Conservation (phyloP, 2,329 filamentous ascomycete genomes). For the Penicillium italicum region DNA sequence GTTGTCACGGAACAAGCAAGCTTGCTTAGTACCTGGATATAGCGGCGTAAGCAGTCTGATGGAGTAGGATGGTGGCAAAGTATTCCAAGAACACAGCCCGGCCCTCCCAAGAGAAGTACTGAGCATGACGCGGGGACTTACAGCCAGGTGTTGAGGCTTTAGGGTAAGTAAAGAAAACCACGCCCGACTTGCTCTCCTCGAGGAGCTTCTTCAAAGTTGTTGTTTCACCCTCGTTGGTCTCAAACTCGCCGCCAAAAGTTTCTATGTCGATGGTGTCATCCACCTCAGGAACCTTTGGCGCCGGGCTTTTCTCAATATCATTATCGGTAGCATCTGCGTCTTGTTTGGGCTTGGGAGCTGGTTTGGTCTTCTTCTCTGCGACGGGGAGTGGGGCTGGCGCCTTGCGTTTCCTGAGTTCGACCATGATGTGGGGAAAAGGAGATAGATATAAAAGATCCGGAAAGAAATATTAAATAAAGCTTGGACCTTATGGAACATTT, state of each 20-base stretch:
- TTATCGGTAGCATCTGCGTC: constrained; percentile 23
- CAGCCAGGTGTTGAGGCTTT: constrained; percentile 92
- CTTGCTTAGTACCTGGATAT: constrained; percentile 78
- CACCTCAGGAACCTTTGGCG: constrained; percentile 30
- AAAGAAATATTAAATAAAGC: neutral
- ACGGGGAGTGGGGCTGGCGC: constrained; percentile 47
- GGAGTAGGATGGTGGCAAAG: constrained; percentile 2
- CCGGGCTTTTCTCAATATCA: constrained; percentile 16
- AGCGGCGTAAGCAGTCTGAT: constrained; percentile 1
- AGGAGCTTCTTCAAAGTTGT: constrained; percentile 77
- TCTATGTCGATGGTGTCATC: constrained; percentile 55
- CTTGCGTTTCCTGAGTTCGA: constrained; percentile 63
- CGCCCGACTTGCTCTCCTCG: constrained; percentile 75
- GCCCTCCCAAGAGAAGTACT: neutral
- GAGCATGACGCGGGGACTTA: constrained; percentile 50
- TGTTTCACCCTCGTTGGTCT: constrained; percentile 79
- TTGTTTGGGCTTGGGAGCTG: constrained; percentile 29
- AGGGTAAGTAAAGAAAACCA: constrained; percentile 93
- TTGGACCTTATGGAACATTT: neutral
- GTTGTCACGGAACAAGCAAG: constrained; percentile 85
- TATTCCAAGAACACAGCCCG: neutral
- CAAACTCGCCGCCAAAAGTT: constrained; percentile 64
- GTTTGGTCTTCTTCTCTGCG: constrained; percentile 30
- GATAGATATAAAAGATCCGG: neutral
- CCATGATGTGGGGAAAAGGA: constrained; percentile 30